These are phyloP conservation scores for Venturiaceae sp. DNA, from an alignment of 2,329 filamentous ascomycete genomes.

Conservation along the genomic window DNA sequence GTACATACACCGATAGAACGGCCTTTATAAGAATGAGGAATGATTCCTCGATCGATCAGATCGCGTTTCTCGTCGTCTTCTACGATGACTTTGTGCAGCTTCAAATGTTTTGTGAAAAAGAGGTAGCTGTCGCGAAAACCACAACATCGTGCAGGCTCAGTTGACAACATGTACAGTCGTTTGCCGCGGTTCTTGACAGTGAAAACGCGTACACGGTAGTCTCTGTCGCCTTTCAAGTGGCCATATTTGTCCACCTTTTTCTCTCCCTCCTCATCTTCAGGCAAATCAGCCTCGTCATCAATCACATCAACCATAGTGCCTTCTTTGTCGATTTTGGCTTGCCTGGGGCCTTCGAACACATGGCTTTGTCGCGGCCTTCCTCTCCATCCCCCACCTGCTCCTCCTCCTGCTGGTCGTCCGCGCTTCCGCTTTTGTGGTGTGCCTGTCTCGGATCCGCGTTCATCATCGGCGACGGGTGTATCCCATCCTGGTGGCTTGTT, in stretches of 20 bases:
- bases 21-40: constrained; percentile 97
- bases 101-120: constrained; percentile 96
- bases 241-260: constrained; percentile 88
- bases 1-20: constrained; percentile 95
- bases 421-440: constrained; percentile 39
- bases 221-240: constrained; percentile 69
- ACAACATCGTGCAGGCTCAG: constrained; percentile 90
- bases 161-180: constrained; percentile 94
- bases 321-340: constrained; percentile 65
- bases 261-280: constrained; percentile 81
- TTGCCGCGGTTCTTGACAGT: constrained; percentile 76
- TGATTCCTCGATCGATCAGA: constrained; percentile 89
- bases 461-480: constrained; percentile 28
- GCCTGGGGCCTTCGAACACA: constrained; percentile 41
- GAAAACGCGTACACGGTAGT: constrained; percentile 94
- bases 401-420: constrained; percentile 33
- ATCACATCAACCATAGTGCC: constrained; percentile 85
- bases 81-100: constrained; percentile 96
- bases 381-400: constrained; percentile 51
- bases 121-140: constrained; percentile 97
- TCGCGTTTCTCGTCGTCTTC: constrained; percentile 96
- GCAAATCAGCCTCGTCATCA: constrained; percentile 83
- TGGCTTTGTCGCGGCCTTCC: constrained; percentile 62
- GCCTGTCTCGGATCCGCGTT: constrained; percentile 37
- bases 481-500: constrained; percentile 76